These are phyloP conservation scores for barley (Hordeum vulgare) DNA, from an alignment of 176 grass and related monocot genomes.

Conservation along the genomic window DNA sequence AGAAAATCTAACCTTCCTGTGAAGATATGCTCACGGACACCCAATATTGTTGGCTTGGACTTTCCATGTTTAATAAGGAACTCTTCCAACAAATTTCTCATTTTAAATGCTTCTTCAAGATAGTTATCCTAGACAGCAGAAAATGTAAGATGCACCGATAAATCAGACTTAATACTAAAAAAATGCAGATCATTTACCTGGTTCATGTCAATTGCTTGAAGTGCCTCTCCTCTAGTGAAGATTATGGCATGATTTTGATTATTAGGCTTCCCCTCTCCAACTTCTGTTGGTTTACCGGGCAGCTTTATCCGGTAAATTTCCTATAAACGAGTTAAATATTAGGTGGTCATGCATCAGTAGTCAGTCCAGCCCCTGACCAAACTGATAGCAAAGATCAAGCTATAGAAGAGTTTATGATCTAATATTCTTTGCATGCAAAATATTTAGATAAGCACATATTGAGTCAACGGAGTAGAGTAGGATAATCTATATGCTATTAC, in stretches of 20 bases:
- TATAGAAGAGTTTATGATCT: background rate
- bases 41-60: slow-evolving; percentile 60
- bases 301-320: slow-evolving; percentile 78
- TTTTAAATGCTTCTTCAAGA: slow-evolving; percentile 86
- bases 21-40: slow-evolving; percentile 77
- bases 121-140: slow-evolving; percentile 58
- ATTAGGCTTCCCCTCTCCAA: slow-evolving; percentile 78
- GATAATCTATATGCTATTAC: background rate
- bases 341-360: slow-evolving; percentile 6
- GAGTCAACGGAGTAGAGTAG: background rate
- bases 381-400: background rate
- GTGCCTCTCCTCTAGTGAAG: slow-evolving; percentile 77
- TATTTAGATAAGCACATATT: background rate
- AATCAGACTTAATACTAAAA: background rate
- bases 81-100: slow-evolving; percentile 71
- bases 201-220: slow-evolving; percentile 84
- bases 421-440: background rate
- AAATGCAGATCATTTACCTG: slow-evolving; percentile 37
- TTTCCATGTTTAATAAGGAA: slow-evolving; percentile 39
- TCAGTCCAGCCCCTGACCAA: background rate
- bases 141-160: slow-evolving; percentile 19
- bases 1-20: slow-evolving; percentile 59
- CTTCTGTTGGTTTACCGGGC: slow-evolving; percentile 67
- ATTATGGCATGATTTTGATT: slow-evolving; percentile 87
- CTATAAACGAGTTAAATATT: slow-evolving; percentile 25